A percentile compares a stretch with the other conserved stretches of the same genome.
Evolutionary conservation across 1,284 basidiomycete species (phyloP).

Genomic region (Austropuccinia psidii): DNA sequence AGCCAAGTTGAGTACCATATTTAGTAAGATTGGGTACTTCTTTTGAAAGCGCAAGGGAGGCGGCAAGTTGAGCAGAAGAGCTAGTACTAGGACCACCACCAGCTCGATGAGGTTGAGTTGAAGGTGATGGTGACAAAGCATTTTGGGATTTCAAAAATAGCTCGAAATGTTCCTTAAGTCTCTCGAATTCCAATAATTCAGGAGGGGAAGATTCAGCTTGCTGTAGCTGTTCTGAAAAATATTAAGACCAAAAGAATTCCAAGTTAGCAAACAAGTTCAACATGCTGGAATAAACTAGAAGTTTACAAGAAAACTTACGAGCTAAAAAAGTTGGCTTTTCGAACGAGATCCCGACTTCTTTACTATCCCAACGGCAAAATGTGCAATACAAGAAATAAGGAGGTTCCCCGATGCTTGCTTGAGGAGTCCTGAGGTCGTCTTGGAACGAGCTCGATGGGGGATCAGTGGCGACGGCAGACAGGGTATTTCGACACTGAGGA

Average conservation of each 20-base stretch:
- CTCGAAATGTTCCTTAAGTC: conserved; percentile 87
- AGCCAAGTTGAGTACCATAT: conserved; percentile 32
- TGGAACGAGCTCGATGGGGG: conserved; percentile 57
- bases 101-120: background rate
- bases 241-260: background rate
- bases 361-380: conserved; percentile 90
- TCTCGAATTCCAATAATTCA: conserved; percentile 77
- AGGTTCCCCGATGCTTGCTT: conserved; percentile 59
- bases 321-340: conserved; percentile 90
- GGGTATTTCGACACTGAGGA: conserved; percentile 78
- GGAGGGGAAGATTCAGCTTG: conserved; percentile 75
- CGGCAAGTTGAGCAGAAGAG: conserved; percentile 45
- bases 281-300: background rate
- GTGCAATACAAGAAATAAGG: conserved; percentile 87
- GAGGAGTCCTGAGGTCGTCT: conserved; percentile 49
- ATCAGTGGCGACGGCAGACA: conserved; percentile 79
- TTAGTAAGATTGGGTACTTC: conserved; percentile 21
- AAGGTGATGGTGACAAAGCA: background rate
- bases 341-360: conserved; percentile 78
- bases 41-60: conserved; percentile 39
- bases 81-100: conserved; percentile 10
- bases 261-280: background rate
- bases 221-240: conserved; percentile 68
- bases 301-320: conserved; percentile 38
- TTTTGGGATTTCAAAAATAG: conserved; percentile 56